Conservation (phyloP, 2,329 filamentous ascomycete genomes). For the Colletotrichum limetticola region DNA sequence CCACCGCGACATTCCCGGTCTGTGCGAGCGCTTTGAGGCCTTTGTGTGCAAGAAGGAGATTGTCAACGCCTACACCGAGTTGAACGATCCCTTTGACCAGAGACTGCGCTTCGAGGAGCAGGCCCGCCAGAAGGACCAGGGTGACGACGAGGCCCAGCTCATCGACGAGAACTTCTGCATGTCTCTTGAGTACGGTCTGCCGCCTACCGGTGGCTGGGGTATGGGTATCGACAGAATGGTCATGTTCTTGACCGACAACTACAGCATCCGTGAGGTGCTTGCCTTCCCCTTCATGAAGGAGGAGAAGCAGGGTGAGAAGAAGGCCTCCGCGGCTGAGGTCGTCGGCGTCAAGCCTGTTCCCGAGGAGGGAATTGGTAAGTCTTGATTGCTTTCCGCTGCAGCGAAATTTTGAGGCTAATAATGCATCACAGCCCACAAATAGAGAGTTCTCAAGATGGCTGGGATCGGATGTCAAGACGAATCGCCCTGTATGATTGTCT, state of each 20-base stretch:
- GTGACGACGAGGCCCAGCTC: conserved; percentile 95
- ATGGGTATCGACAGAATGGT: conserved; percentile 95
- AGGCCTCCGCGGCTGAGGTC: conserved; percentile 72
- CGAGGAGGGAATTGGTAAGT: conserved; percentile 65
- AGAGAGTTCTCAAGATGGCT: conserved; percentile 1
- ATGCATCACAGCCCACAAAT: conserved; percentile 34
- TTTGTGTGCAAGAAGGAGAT: conserved; percentile 98
- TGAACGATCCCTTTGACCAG: conserved; percentile 95
- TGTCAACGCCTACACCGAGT: conserved; percentile 95
- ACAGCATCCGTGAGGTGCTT: conserved; percentile 91
- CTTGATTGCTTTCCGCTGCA: background rate
- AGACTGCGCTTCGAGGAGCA: conserved; percentile 81
- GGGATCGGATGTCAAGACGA: conserved; percentile 24
- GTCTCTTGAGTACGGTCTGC: conserved; percentile 80
- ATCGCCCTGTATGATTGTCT: conserved; percentile 16
- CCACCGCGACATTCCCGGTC: conserved; percentile 81
- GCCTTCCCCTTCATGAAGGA: conserved; percentile 99
- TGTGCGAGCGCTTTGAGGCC: conserved; percentile 97
- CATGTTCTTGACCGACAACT: conserved; percentile 97
- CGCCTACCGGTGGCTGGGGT: conserved; percentile 95
- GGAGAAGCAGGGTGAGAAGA: conserved; percentile 62
- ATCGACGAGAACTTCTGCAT: conserved; percentile 97
- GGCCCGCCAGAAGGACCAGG: conserved; percentile 93
- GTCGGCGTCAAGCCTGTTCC: conserved; percentile 67
- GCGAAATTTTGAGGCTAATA: background rate